Base-by-base conservation (phyloP, 2,329 filamentous ascomycete species). In the Penicillium sp. region DNA sequence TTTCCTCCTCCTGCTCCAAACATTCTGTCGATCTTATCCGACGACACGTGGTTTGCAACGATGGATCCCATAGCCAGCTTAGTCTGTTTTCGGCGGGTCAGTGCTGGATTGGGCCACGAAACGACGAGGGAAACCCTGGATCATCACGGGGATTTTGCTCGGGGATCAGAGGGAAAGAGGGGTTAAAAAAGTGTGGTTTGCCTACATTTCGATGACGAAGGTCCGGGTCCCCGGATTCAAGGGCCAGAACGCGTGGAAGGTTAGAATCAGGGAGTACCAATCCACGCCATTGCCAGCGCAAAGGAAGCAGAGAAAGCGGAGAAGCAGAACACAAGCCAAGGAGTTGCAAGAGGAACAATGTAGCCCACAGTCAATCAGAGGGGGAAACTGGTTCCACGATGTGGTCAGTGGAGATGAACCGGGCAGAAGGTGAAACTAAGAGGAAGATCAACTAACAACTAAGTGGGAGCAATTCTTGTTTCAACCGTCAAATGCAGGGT, bases 11-110 rank as follows among this genome's bases (percentile, higher is more conserved):
- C 78, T 50, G 68, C 53, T 61, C 79, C 80, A 69, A 83, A 78
- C 80, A 91, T 89, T 82, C 87, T 89, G 77, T 86, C 84, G 68
- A 85, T 82, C 67, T 87, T 82, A 78, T 91, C 87, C 75, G 90
- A 86, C 75, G 90, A 86, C 79, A 87, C 87, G 80, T 93, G 91
- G 78, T 80, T 80, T 68, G 85, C 75, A 70, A 85, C 77, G 66
- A 86, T 76, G 72, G 83, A 84, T 79, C 82, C 83, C 84, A 86
- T 87, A 73, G 80, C 83, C 78, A 76, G 75, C 14, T 47, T 39
- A 48, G 33, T 48, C 27, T 50, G 21, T 29, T 25, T 23, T 43
- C 19, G 31, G 23, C 23, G 25, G 25, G 26, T 29, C 44, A 46
- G 39, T 14, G 19, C 8, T 42, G 19, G 39, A 23, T 21, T 13